Base-by-base conservation (phyloP, 1,139 yeast genomes). In the Kodamaea arcana region DNA sequence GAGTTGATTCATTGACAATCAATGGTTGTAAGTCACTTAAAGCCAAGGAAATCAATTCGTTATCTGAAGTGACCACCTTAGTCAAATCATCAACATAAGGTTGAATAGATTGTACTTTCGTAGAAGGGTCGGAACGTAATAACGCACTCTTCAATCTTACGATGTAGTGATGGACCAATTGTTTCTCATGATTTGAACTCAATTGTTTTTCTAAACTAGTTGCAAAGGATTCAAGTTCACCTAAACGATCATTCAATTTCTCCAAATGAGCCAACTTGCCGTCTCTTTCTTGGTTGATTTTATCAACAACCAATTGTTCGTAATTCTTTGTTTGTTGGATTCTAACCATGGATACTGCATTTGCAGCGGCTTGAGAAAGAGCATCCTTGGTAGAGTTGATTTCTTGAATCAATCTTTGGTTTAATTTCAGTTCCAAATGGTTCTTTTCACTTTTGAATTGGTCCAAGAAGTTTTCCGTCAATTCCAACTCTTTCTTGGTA, bases 281-380 rank as follows among this genome's bases (percentile, higher is more conserved):
- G 39, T 79, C 69, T 60, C 97, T 82, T 67, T 92, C 98, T 22
- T 65, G 52, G 48, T 87, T 94, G 34, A 94, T 75, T 44, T 75
- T 77, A 31, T 77, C 74, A 33, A 73, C 60, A 38, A 92, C 68
- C 42, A 80, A 69, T 43, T 73, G 65, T 45, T 83, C 80, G 58
- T 87, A 83, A 51, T 80, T 79, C 48, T 80, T 75, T 40, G 88
- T 78, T 49, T 84, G 83, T 46, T 79, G 82, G 40, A 82, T 68
- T 51, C 87, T 79, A 39, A 83, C 78, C 56, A 84, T 71, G 18
- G 80, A 67, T 26, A 90, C 75, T 41, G 83, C 83, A 58, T 88
- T 92, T 42, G 80, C 80, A 29, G 92, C 90, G 42, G 87, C 85
- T 37, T 80, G 73, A 30, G 79, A 65, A 38, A 87, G 71, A n/a